phyloP scores from a whole-genome alignment of 176 grass and related monocot genomes.

The Alloteropsis semialata region DNA sequence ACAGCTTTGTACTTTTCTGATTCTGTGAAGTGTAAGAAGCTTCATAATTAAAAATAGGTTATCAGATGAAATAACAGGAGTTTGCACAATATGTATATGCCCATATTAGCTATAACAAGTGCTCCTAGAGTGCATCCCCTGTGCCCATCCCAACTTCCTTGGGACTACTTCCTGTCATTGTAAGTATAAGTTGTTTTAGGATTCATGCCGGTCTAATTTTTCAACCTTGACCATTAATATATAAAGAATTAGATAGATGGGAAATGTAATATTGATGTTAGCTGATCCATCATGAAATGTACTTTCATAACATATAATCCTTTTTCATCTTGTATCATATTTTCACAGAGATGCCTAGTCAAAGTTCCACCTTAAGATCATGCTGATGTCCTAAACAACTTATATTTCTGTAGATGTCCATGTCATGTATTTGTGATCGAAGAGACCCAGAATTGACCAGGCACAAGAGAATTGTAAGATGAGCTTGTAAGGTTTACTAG shows the following conservation, averaged over 20 bases:
- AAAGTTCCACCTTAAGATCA: background rate
- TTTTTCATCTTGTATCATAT: background rate
- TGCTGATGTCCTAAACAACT: background rate
- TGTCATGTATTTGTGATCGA: background rate
- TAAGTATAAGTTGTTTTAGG: background rate
- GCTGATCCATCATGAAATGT: background rate
- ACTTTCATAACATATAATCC: background rate
- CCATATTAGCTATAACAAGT: conserved; percentile 1
- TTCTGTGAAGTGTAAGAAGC: conserved; percentile 57
- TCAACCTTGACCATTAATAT: background rate
- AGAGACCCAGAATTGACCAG: background rate
- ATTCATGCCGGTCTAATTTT: background rate
- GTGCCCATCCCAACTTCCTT: background rate
- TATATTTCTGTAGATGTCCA: background rate
- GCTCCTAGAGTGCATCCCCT: background rate
- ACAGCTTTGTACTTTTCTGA: conserved; percentile 90
- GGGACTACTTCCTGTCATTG: background rate
- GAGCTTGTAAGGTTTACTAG: background rate
- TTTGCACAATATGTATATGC: background rate
- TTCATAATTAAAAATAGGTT: conserved; percentile 24
- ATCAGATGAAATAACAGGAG: conserved; percentile 16
- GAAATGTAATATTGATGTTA: background rate
- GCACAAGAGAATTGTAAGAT: background rate
- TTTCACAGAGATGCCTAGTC: background rate
- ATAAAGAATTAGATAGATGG: background rate